Base-by-base conservation (phyloP, 2,329 filamentous ascomycete species). In the Monosporascus ibericus region DNA sequence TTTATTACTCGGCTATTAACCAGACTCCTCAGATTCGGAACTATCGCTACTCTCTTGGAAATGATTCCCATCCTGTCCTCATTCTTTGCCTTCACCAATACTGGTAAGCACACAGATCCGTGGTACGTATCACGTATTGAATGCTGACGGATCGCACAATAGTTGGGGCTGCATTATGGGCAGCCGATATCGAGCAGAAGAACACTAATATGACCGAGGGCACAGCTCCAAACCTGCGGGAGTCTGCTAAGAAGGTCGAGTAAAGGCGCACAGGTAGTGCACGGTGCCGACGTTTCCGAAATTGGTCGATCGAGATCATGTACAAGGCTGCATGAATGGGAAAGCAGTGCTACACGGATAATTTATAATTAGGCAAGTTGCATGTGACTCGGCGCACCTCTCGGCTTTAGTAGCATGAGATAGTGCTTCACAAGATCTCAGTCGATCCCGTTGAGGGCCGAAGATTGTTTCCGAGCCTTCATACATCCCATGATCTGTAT, bases 121-220 rank as follows among this genome's bases (percentile, higher is more conserved):
- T 55, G 39, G 40, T 40, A 59, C 42, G 36, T 47, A 8, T 7
- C 6, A 48, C 39, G n/a, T 2, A 44, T 24, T 5, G 30, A 6
- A 40, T 18, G 55, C 55, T 65, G 51, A 66, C 55, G 55, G 44
- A 27, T 53, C 11, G 25, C 44, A 38, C 38, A 38, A 7, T 47
- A 85, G 90, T 95, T 53, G 92, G 91, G 7, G 92, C 92, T 50
- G 92, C 92, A 7, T 74, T 97, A n/a, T 96, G 91, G 91, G 92
- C 92, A 40, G 88, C 90, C 18, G 91, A 95, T 68, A 81, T 95
- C 53, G 90, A 95, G 68, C 68, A 71, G 27, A 76, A 77, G 60
- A 72, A 74, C 52, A 75, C 70, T 9, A 67, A 70, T 40, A 80
- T 80, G 75, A 72, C 73, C 9, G 65, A 72, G 49, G 70, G 73